Base-by-base conservation (phyloP, 2,329 filamentous ascomycete species). In the Ascochyta koolunga region DNA sequence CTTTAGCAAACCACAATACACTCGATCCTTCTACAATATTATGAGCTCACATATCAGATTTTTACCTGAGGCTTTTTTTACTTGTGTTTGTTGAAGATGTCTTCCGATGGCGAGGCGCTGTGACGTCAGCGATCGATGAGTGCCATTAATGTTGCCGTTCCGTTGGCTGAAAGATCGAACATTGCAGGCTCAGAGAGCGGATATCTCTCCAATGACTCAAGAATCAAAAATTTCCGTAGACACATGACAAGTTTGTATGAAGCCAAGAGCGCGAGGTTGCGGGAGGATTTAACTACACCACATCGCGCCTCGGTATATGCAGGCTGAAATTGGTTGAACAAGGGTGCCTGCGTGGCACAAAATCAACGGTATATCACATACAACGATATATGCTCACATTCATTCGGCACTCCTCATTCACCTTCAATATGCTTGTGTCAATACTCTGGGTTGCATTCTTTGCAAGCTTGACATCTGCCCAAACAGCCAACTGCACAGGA, bases 401-500 rank as follows among this genome's bases (percentile, higher is more conserved):
- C 15, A 27, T 11, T 6, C 9, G 7, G n/a, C 38, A 16, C 38
- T 37, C 15, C 2, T 8, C 7, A 21, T 8, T 21, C 11, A 18
- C 19, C 21, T 6, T 19, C 13, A 15, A 7, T 19, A 38, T 47
- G 43, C 18, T 47, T 5, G 11, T n/a, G 16, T 49, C 36, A 22
- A 32, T 29, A 10, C 5, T 49, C 18, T 40, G 27, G 5, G 13
- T 41, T 16, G 16, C 45, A 5, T 11, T 41, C 8, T 27, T 49
- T 40, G 36, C 36, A 5, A 16, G 22, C 13, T n/a, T 49, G 2
- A 16, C 36, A 31, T 22, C 35, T n/a, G 33, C 21, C 7, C 45
- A 49, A 19, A 21, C 5, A 18, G 29, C 19, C 19, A 36, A 56
- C 19, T 56, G 54, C 22, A 43, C 29, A 5, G 51, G 51, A 5